A percentile compares a stretch with the other conserved stretches of the same genome.
Conservation (phyloP, 176 grass and related monocot genomes). For the Aegilops sharonensis region DNA sequence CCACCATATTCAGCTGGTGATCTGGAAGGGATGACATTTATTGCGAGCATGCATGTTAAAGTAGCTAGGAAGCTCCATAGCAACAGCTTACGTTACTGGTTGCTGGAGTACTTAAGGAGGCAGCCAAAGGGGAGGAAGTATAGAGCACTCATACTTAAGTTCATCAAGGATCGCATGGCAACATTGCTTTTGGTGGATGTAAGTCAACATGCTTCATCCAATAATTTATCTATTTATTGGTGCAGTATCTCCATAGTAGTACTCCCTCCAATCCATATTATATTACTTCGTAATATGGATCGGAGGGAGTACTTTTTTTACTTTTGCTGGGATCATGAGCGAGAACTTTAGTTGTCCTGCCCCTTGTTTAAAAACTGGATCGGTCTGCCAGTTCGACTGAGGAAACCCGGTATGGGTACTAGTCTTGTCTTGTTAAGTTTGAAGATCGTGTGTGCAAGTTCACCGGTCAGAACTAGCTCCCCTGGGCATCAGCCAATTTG, state of each 20-base stretch:
- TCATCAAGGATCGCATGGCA: conserved; percentile 73
- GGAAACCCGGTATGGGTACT: neutral
- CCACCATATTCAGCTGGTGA: conserved; percentile 78
- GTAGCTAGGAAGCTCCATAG: conserved; percentile 70
- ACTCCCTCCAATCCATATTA: too few species aligned
- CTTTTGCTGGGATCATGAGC: neutral
- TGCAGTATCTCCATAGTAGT: neutral
- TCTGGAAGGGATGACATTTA: conserved; percentile 73
- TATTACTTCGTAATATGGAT: too few species aligned
- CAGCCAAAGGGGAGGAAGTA: conserved; percentile 65
- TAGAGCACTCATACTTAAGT: conserved; percentile 71
- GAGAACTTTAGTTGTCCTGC: neutral
- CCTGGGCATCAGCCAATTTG: neutral
- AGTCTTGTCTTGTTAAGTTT: neutral
- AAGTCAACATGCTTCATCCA: conserved; percentile 18
- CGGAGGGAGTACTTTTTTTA: neutral
- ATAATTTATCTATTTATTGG: neutral
- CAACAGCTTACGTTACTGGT: conserved; percentile 82
- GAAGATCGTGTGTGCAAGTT: neutral
- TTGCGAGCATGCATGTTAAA: conserved; percentile 84
- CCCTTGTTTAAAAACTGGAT: neutral
- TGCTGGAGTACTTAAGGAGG: conserved; percentile 87
- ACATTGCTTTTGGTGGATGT: conserved; percentile 81
- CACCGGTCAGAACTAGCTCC: neutral
- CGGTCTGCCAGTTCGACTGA: neutral